phyloP scores from a whole-genome alignment of 495 filamentous ascomycete genomes.

The Penicillium soppii region DNA sequence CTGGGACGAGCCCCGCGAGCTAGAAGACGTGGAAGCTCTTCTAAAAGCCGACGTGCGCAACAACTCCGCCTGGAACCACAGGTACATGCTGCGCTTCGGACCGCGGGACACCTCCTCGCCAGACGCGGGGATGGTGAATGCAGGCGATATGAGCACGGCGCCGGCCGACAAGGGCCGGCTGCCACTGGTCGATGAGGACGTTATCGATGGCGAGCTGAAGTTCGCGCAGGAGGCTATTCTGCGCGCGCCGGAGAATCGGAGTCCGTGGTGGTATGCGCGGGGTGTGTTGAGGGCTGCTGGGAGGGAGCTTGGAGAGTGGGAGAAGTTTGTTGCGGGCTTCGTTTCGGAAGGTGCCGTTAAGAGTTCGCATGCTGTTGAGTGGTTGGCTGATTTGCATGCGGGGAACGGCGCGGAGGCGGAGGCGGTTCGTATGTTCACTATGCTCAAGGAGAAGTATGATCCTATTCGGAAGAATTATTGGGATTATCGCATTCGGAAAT shows the following conservation, averaged over 20 bases:
- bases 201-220: conserved; percentile 72
- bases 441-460: conserved; percentile 85
- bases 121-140: conserved; percentile 46
- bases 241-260: conserved; percentile 88
- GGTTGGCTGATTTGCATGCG: conserved; percentile 78
- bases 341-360: conserved; percentile 53
- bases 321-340: conserved; percentile 66
- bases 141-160: conserved; percentile 30
- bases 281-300: conserved; percentile 70
- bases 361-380: conserved; percentile 86
- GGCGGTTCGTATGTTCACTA: conserved; percentile 57
- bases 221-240: conserved; percentile 69
- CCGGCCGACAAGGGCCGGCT: conserved; percentile 43
- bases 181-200: conserved; percentile 51
- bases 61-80: conserved; percentile 96
- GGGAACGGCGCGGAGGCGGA: conserved; percentile 50
- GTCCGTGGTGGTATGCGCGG: conserved; percentile 86
- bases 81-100: conserved; percentile 86
- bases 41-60: conserved; percentile 81
- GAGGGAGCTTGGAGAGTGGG: conserved; percentile 53
- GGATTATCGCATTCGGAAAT: conserved; percentile 65
- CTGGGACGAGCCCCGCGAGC: conserved; percentile 65
- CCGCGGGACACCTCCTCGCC: conserved; percentile 35
- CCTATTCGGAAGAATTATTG: conserved; percentile 89
- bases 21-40: conserved; percentile 65